A percentile compares a stretch with the other conserved stretches of the same genome.
phyloP scores from a whole-genome alignment of 2,329 filamentous ascomycete species.

The Proliferodiscus dingleyae region DNA sequence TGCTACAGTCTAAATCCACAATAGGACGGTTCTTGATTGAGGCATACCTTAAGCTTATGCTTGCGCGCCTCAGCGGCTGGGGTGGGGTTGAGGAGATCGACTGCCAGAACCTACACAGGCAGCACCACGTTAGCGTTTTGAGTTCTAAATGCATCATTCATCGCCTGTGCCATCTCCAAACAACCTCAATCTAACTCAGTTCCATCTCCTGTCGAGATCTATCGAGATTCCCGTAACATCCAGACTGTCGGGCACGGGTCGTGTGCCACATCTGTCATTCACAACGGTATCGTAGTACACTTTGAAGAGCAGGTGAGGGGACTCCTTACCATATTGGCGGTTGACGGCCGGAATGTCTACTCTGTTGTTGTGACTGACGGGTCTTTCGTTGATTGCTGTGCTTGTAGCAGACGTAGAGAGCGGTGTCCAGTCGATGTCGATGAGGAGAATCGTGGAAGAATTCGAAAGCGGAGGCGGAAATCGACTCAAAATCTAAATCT shows the following conservation, averaged over 20 bases:
- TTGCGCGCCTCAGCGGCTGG: constrained; percentile 97
- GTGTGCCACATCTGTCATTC: constrained; percentile 26
- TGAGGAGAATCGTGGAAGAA: constrained; percentile 19
- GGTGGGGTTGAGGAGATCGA: constrained; percentile 99
- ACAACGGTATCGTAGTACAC: constrained; percentile 15
- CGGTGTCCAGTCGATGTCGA: constrained; percentile 33
- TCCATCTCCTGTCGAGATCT: constrained; percentile 1
- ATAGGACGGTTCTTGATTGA: not conserved
- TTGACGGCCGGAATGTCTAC: constrained; percentile 40
- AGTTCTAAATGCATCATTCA: constrained; percentile 25
- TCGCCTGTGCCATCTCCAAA: constrained; percentile 15
- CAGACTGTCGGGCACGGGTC: constrained; percentile 18
- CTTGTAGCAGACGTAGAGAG: constrained; percentile 32
- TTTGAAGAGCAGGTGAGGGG: constrained; percentile 12
- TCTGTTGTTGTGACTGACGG: constrained; percentile 29
- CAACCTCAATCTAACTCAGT: constrained; percentile 4
- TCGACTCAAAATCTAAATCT: constrained; percentile 4
- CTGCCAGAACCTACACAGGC: constrained; percentile 85
- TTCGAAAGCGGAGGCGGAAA: constrained; percentile 11
- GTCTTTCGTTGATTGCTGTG: constrained; percentile 30
- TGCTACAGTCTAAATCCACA: not conserved
- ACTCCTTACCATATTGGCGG: constrained; percentile 65
- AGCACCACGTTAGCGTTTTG: constrained; percentile 43
- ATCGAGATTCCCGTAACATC: constrained; percentile 7
- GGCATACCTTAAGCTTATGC: constrained; percentile 99